A percentile compares a stretch with the other conserved stretches of the same genome.
Evolutionary conservation across 1,284 basidiomycete species (phyloP).

Genomic region (Ganoderma sinense): DNA sequence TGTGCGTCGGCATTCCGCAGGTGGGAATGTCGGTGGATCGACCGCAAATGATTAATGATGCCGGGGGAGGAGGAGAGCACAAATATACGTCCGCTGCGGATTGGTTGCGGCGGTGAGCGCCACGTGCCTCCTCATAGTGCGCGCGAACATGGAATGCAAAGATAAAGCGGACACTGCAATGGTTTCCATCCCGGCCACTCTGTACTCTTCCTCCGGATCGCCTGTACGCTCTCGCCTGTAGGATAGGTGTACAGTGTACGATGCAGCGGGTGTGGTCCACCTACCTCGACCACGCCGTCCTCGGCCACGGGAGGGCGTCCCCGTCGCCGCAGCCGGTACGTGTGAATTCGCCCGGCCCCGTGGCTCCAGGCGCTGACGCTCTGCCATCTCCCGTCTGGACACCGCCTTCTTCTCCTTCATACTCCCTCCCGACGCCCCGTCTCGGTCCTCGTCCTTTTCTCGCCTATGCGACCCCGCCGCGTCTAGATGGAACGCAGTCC

Average conservation of each 20-base stretch:
- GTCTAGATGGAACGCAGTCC: slow-evolving; percentile 39
- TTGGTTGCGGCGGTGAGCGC: background rate
- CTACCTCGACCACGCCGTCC: slow-evolving; percentile 47
- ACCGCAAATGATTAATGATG: background rate
- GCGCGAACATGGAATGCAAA: background rate
- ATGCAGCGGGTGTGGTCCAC: slow-evolving; percentile 63
- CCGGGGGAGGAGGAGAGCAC: background rate
- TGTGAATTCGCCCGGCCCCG: slow-evolving; percentile 32
- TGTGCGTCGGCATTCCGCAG: background rate
- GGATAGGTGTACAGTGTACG: slow-evolving; percentile 24
- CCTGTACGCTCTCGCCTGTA: slow-evolving; percentile 9
- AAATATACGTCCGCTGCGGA: background rate
- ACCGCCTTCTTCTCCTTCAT: slow-evolving; percentile 19
- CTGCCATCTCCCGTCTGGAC: slow-evolving; percentile 10
- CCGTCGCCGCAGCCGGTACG: slow-evolving; percentile 32
- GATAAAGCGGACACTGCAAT: background rate
- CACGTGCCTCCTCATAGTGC: slow-evolving; percentile 3
- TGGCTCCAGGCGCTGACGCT: slow-evolving; percentile 23
- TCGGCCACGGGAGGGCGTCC: slow-evolving; percentile 24
- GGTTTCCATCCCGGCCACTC: background rate
- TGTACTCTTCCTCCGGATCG: background rate
- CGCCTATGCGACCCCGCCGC: slow-evolving; percentile 28
- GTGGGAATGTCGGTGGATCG: background rate
- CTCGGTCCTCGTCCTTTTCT: slow-evolving; percentile 18
- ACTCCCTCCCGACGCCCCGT: slow-evolving; percentile 5